Percentiles rank a stretch among this genome's conserved stretches.
phyloP scores from a whole-genome alignment of 495 filamentous ascomycete species.

The Sphaerosporella brunnea region DNA sequence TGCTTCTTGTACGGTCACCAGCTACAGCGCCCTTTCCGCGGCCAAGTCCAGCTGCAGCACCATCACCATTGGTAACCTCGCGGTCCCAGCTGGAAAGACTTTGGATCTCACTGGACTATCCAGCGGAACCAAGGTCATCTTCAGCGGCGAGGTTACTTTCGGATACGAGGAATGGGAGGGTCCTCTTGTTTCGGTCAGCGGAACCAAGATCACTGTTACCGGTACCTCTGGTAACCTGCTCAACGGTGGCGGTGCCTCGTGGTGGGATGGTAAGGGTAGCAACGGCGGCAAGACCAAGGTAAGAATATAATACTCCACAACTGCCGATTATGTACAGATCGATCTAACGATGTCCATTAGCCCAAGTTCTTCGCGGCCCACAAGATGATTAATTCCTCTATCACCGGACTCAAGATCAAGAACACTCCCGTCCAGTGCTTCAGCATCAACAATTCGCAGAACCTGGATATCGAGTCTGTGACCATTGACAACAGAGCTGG shows the following conservation, averaged over 20 bases:
- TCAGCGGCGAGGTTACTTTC: conserved; percentile 31
- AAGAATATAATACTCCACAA: not conserved
- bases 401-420: conserved; percentile 29
- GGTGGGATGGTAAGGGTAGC: conserved; percentile 37
- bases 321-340: not conserved
- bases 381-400: conserved; percentile 27
- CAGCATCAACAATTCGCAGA: conserved; percentile 35
- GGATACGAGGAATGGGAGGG: conserved; percentile 27
- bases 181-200: conserved; percentile 34
- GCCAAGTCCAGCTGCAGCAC: conserved; percentile 32
- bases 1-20: conserved; percentile 31
- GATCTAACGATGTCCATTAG: not conserved
- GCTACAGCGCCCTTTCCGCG: conserved; percentile 25
- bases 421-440: conserved; percentile 48
- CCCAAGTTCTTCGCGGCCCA: conserved; percentile 39
- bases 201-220: conserved; percentile 32
- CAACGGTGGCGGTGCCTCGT: conserved; percentile 32
- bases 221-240: conserved; percentile 31
- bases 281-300: conserved; percentile 36
- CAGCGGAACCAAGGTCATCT: conserved; percentile 33
- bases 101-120: conserved; percentile 32
- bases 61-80: conserved; percentile 31
- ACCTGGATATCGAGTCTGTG: conserved; percentile 34
- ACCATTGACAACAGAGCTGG: conserved; percentile 47
- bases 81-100: conserved; percentile 33